Evolutionary conservation across 2,329 filamentous ascomycete species (phyloP), one percentile per base, ranked within the genome.

Genomic region (Teratosphaeria destructans): DNA sequence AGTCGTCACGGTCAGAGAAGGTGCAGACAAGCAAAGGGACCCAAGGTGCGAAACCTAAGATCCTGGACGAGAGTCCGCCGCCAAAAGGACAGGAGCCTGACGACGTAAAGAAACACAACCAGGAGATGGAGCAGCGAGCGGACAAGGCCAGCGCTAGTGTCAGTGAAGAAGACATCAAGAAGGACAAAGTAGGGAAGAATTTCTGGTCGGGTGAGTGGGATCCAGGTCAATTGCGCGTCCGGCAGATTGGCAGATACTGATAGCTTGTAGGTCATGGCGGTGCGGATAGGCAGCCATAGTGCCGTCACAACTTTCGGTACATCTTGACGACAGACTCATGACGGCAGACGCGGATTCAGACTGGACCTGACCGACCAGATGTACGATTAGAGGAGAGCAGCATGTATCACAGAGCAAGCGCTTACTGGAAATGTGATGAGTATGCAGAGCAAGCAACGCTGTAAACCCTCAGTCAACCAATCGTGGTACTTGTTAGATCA

Each of bases 91-190:
- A 73, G 12, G 64, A 72, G 60, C 56, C 63, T 2, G 63, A 67
- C 57, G 71, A 72, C 35, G 76, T 78, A 26, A 72, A 69, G 70
- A 57, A 74, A 66, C 77, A 79, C 65, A 79, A 79, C 61, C 58
- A 69, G 63, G 75, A 78, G 64, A 72, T 78, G 71, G 73, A 74
- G 32, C 60, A 72, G 56, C 70, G 76, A 65, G 69, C 72, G 66
- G 76, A 78, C 64, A 73, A 68, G 70, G 68, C 75, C 60, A 63
- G 72, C 64, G 72, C 74, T 62, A 70, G 71, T 70, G 68, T 71
- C 56, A 66, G 61, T 54, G 71, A 73, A 61, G 66, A 72, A 62
- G 72, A 76, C 6, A 68, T 66, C 16, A 59, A 72, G 60, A 74
- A 76, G 62, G 74, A 77, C 37, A 75, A 77, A 64, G 75, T 76